A percentile compares a stretch with the other conserved stretches of the same genome.
Conservation (phyloP, 2,329 filamentous ascomycete species). For the Chaetomiaceae sp. region DNA sequence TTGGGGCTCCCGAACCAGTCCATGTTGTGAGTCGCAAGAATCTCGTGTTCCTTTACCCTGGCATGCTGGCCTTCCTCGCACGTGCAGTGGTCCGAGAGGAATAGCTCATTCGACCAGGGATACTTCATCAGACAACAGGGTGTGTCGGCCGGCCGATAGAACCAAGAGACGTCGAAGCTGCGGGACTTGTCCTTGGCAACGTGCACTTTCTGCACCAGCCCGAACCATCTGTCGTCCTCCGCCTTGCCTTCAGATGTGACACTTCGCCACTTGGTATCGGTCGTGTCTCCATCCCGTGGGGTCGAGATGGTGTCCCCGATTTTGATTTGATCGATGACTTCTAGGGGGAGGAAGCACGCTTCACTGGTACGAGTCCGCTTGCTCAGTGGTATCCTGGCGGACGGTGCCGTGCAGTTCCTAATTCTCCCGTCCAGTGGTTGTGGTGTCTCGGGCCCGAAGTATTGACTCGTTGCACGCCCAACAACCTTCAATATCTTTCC, state of each 20-base stretch:
- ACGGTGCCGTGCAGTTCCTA: background rate
- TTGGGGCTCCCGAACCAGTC: constrained; percentile 51
- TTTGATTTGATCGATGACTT: constrained; percentile 35
- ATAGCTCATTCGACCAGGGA: constrained; percentile 67
- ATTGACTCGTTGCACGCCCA: background rate
- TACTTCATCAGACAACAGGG: constrained; percentile 65
- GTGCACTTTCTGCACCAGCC: constrained; percentile 59
- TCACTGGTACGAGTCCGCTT: constrained; percentile 25
- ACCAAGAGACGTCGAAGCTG: constrained; percentile 64
- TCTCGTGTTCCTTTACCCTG: constrained; percentile 50
- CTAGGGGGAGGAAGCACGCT: constrained; percentile 13
- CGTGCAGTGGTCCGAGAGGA: constrained; percentile 71
- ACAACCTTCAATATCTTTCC: constrained; percentile 43
- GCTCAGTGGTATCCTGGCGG: background rate
- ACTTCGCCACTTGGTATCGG: constrained; percentile 54
- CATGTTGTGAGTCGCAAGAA: constrained; percentile 55
- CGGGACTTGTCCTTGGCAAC: constrained; percentile 32
- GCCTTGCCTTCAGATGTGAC: constrained; percentile 40
- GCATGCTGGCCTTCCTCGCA: constrained; percentile 45
- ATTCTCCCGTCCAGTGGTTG: background rate
- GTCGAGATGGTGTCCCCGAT: constrained; percentile 50
- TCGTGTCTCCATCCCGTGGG: constrained; percentile 38
- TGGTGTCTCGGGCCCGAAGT: background rate
- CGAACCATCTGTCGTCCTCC: constrained; percentile 60
- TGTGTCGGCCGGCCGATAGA: constrained; percentile 69